Evolutionary conservation across 306 rosid genomes (phyloP).

Genomic region (Castanea crenata): DNA sequence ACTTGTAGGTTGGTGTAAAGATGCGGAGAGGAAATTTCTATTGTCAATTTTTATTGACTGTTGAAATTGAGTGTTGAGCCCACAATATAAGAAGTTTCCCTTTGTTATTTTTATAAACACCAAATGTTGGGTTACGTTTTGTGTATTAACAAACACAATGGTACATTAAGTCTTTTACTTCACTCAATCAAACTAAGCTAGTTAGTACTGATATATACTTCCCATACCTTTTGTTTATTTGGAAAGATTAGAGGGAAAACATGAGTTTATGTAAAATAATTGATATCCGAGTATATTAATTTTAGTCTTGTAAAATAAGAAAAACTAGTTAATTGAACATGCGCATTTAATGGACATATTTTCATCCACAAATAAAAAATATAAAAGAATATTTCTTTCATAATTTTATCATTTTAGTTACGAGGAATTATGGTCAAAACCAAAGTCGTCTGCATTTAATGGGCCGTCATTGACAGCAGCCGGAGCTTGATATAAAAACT

Average conservation of each 20-base stretch:
- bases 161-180: background rate
- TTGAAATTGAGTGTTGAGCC: background rate
- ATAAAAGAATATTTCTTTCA: background rate
- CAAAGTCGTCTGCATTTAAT: too few species aligned
- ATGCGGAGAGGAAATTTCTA: background rate
- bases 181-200: background rate
- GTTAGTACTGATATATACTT: background rate
- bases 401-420: too few species aligned
- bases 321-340: background rate
- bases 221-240: background rate
- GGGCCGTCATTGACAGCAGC: too few species aligned
- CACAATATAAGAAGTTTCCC: background rate
- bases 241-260: background rate
- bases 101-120: background rate
- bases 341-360: background rate
- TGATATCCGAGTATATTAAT: background rate
- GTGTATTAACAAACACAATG: background rate
- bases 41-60: background rate
- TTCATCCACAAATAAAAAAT: background rate
- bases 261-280: background rate
- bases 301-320: background rate
- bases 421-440: too few species aligned
- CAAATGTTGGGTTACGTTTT: background rate
- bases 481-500: too few species aligned
- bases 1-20: background rate